These are phyloP conservation scores for Uronychia setigera DNA, from an alignment of 73 alveolate genomes.

Conservation along the genomic window DNA sequence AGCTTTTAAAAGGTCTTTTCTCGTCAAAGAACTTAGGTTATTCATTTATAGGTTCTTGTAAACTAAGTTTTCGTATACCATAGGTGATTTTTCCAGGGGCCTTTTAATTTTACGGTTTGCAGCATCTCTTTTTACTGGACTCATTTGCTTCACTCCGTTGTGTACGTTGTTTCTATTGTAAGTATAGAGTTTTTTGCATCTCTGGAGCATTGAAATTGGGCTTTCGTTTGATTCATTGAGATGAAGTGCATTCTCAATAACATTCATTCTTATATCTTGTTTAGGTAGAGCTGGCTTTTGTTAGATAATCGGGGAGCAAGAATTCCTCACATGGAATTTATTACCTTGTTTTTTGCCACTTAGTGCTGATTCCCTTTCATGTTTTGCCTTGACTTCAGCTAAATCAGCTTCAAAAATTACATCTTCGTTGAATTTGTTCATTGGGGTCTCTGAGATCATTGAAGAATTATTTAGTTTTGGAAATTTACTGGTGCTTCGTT, in stretches of 20 bases:
- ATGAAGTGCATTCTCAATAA: background rate
- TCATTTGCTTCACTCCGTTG: background rate
- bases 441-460: background rate
- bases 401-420: background rate
- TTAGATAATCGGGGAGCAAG: background rate
- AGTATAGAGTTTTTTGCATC: background rate
- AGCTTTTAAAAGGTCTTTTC: background rate
- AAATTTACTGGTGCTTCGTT: too few relatives aligned
- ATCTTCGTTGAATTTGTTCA: background rate
- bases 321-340: too few relatives aligned
- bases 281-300: background rate
- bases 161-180: background rate
- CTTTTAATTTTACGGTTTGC: background rate
- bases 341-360: background rate
- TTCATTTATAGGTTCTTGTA: background rate
- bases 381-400: background rate
- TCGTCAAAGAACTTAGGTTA: background rate
- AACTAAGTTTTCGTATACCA: background rate
- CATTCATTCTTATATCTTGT: background rate
- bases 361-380: background rate
- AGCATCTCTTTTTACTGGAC: background rate
- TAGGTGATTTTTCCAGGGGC: background rate
- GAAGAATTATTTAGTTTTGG: too few relatives aligned
- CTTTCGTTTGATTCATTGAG: background rate
- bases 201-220: background rate